Conservation (phyloP, 148 eudicot genomes). For the Cornus suecica region DNA sequence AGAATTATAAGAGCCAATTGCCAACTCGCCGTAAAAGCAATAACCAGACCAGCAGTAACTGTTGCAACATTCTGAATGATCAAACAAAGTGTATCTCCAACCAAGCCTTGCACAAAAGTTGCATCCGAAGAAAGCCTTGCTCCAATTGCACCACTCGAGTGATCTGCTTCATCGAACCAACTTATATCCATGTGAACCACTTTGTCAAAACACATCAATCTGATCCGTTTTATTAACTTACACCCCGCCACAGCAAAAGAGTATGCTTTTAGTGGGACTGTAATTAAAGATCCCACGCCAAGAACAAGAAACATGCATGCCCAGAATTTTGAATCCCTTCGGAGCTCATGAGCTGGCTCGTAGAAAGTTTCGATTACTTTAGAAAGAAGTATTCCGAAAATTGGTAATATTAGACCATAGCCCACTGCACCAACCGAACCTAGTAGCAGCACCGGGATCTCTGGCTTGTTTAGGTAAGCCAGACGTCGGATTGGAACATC, state of each 20-base stretch:
- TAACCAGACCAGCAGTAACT: too few relatives aligned
- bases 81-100: too few relatives aligned
- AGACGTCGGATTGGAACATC: slow-evolving; percentile 11
- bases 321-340: slow-evolving; percentile 20
- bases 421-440: slow-evolving; percentile 14
- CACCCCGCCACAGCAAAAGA: slow-evolving; percentile 4
- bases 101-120: too few relatives aligned
- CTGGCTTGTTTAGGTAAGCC: slow-evolving; percentile 23
- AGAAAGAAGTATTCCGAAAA: too few relatives aligned
- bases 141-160: slow-evolving; percentile 30
- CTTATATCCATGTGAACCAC: slow-evolving; percentile 1
- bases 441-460: slow-evolving; percentile 5
- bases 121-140: slow-evolving; percentile 3
- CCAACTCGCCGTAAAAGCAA: too few relatives aligned
- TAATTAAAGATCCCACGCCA: background rate
- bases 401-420: slow-evolving; percentile 11
- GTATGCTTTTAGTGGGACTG: background rate
- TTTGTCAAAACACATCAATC: too few relatives aligned
- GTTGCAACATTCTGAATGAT: too few relatives aligned
- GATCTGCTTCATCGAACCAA: slow-evolving; percentile 19
- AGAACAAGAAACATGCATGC: slow-evolving; percentile 15
- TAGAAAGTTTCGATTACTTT: too few relatives aligned
- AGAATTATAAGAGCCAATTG: too few relatives aligned
- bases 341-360: slow-evolving; percentile 21
- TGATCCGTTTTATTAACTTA: too few relatives aligned